These are phyloP conservation scores for Hygrocybe punicea DNA, from an alignment of 768 basidiomycete genomes.

Conservation along the genomic window DNA sequence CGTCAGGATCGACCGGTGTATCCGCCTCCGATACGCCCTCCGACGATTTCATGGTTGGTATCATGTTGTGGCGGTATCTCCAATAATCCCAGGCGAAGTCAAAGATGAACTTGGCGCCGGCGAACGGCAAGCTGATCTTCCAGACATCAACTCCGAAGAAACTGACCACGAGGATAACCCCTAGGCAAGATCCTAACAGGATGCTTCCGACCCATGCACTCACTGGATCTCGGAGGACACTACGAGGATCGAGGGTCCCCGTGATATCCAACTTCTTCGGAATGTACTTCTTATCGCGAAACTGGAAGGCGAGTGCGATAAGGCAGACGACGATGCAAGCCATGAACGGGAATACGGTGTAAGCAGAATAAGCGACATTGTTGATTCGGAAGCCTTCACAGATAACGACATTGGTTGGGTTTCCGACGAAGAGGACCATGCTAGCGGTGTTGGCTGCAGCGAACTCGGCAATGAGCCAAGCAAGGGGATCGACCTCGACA, in stretches of 20 bases:
- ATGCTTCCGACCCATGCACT: slow-evolving; percentile 73
- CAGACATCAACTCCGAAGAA: slow-evolving; percentile 77
- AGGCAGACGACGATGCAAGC: slow-evolving; percentile 64
- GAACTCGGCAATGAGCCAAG: slow-evolving; percentile 76
- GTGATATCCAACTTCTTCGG: slow-evolving; percentile 42
- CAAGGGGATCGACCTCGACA: slow-evolving; percentile 50
- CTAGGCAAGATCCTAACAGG: slow-evolving; percentile 63
- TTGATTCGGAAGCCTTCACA: slow-evolving; percentile 81
- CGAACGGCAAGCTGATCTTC: slow-evolving; percentile 82
- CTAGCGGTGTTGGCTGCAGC: slow-evolving; percentile 77
- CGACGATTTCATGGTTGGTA: slow-evolving; percentile 1
- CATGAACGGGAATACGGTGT: slow-evolving; percentile 78
- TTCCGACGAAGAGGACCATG: slow-evolving; percentile 76
- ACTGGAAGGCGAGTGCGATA: slow-evolving; percentile 56
- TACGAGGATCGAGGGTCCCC: slow-evolving; percentile 46
- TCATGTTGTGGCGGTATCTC: slow-evolving; percentile 24
- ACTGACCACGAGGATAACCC: slow-evolving; percentile 72
- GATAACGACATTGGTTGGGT: slow-evolving; percentile 92
- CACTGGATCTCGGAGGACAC: slow-evolving; percentile 66
- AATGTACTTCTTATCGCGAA: slow-evolving; percentile 51
- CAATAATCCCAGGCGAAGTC: slow-evolving; percentile 63
- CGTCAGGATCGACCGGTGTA: neutral
- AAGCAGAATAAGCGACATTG: slow-evolving; percentile 75
- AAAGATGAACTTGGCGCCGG: slow-evolving; percentile 62
- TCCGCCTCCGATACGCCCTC: neutral